Evolutionary conservation across 768 basidiomycete species (phyloP), one percentile per base, ranked within the genome.

Genomic region (Leccinum ochraceum): DNA sequence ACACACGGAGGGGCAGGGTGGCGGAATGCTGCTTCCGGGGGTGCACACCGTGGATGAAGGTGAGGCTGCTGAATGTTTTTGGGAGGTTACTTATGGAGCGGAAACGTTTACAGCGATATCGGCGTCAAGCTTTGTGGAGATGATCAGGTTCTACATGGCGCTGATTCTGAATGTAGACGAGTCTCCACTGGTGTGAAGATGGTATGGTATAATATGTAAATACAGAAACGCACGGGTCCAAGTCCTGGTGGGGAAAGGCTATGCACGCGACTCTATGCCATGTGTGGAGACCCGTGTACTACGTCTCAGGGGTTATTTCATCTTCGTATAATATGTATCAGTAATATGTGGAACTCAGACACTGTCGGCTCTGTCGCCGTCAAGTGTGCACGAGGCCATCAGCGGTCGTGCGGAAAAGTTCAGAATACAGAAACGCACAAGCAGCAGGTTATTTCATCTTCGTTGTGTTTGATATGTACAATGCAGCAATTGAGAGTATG

Each of bases 21-120:
- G 73, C 32, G 60, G 76, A 14, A 57, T 66, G 1, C 63, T 77
- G 24, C 73, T 73, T 54, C 66, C 69, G 26, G 80, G 80, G 2
- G 74, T 86, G n/a, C 90, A 91, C 71, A 89, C 89, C 2, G 82
- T 90, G 28, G 82, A 91, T 59, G 90, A 91, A 79, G 79, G 88
- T 87, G 68, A 67, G 83, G 68, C 7, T 11, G 6, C 5, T 30
- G 28, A 14, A 16, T 9, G 11, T 20, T 36, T 55, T 5, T 52
- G 32, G 32, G 24, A 30, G 9, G 11, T 39, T 4, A 16, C n/a
- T 57, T 39, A 48, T 36, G 8, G 14, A 37, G 17, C 17, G 58
- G 13, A 37, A n/a, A 10, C 3, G 1, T 51, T 22, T 14, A 22
- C 49, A 57, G 88, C 76, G 24, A 73, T 86, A n/a, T 63, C 74